Evolutionary conservation across 2,329 filamentous ascomycete genomes (phyloP), one percentile per base, ranked within the genome.

Genomic region (Periconia sp.): DNA sequence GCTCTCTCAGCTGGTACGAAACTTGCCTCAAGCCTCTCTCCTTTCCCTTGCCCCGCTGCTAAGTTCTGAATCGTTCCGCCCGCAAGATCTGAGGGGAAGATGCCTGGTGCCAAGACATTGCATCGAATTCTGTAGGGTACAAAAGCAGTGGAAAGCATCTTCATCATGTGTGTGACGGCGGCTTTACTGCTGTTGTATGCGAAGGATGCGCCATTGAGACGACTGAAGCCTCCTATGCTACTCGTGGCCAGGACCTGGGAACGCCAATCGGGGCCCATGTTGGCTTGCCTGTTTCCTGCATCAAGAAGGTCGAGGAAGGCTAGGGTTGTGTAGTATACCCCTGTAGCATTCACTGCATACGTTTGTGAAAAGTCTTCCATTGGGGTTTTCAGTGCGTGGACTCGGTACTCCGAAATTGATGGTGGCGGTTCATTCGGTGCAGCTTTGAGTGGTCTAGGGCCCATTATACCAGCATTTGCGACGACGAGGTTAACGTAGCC

Each of bases 1-100:
- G 80, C 75, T 32, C 85, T 73, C 28, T 78, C 78, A n/a, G 83
- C 68, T 0, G 85, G 85, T 15, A 55, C 40, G 18, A 56, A 19
- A 5, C n/a, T 19, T 24, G 13, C 44, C 32, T 48, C 42, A 29
- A 52, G 34, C 5, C 33, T 11, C 37, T 39, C 8, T 34, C 40
- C 2, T 31, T 29, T 15, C 28, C 32, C 21, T 21, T 41, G 16
- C 2, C 25, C 16, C 11, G 43, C 33, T 17, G 30, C 31, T 13
- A 46, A 24, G 4, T 36, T 32, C 15, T 32, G 38, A 28, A 56
- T 43, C 17, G 44, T 50, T 3, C 48, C 48, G 5, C 35, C 33
- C 8, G 56, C 44, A 23, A 61, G 35, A 34, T 61, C 58, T 2
- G 48, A 52, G 5, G 55, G 55, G 31, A 57, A 57, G 9, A 57